These are phyloP conservation scores for Hypsizygus marmoreus DNA, from an alignment of 768 basidiomycete species.

Conservation along the genomic window DNA sequence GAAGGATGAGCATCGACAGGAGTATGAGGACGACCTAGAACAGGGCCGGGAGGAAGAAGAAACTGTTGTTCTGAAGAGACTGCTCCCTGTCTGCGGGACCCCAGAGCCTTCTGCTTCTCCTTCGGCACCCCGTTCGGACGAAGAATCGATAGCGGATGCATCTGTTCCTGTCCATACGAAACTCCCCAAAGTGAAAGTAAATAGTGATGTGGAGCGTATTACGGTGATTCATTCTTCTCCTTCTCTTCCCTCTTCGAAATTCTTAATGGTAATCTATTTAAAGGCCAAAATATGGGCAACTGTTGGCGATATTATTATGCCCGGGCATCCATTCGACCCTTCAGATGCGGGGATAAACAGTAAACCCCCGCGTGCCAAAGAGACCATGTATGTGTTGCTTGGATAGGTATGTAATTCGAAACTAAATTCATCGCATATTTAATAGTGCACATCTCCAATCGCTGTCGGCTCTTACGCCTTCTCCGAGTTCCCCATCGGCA, in stretches of 20 bases:
- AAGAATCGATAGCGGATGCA: slow-evolving; percentile 2
- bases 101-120: neutral
- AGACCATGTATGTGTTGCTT: slow-evolving; percentile 56
- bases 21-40: neutral
- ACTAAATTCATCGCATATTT: slow-evolving; percentile 6
- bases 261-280: too few relatives aligned
- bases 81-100: neutral
- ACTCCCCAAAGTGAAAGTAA: slow-evolving; percentile 49
- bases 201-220: slow-evolving; percentile 63
- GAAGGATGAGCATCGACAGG: too few relatives aligned
- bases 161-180: slow-evolving; percentile 9
- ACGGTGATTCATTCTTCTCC: slow-evolving; percentile 37
- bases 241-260: too few relatives aligned
- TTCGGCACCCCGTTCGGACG: slow-evolving; percentile 1
- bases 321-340: slow-evolving; percentile 44
- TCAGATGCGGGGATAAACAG: slow-evolving; percentile 30
- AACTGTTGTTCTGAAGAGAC: slow-evolving; percentile 1
- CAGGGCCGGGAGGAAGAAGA: neutral
- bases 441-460: slow-evolving; percentile 59
- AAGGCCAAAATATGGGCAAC: slow-evolving; percentile 73
- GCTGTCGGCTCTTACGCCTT: slow-evolving; percentile 50
- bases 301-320: slow-evolving; percentile 64
- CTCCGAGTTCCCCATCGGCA: slow-evolving; percentile 57
- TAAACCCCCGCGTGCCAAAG: slow-evolving; percentile 54
- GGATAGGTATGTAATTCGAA: slow-evolving; percentile 1